These are phyloP conservation scores for Sarcocystis neurona DNA, from an alignment of 169 alveolate genomes.

Conservation along the genomic window DNA sequence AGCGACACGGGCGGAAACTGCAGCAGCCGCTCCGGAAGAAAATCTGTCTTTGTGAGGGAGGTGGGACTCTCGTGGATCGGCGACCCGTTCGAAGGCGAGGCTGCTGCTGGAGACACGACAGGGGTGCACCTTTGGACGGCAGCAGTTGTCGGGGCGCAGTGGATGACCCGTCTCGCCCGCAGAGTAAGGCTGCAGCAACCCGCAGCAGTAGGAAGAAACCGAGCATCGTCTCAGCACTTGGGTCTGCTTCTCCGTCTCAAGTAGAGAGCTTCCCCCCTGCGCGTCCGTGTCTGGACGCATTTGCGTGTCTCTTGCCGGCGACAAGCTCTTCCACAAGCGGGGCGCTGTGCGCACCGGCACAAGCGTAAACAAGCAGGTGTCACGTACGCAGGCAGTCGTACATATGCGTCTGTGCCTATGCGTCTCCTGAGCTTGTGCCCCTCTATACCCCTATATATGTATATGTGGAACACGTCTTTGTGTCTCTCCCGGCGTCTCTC, in stretches of 20 bases:
- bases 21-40: background rate
- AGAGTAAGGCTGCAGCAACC: no score
- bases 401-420: background rate
- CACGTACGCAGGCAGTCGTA: background rate
- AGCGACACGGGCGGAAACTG: background rate
- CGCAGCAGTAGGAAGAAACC: no score
- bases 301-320: background rate
- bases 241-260: no score
- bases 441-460: no score
- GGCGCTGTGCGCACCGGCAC: background rate
- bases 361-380: background rate
- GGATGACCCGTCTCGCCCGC: background rate
- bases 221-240: no score
- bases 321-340: background rate
- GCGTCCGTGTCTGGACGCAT: background rate
- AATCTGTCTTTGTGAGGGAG: background rate
- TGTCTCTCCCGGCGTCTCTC: no score
- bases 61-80: background rate
- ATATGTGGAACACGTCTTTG: no score
- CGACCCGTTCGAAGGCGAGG: background rate
- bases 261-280: no score
- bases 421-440: no score
- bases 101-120: background rate
- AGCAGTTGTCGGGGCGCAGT: constrained; percentile 30
- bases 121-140: constrained; percentile 32